A percentile compares a stretch with the other conserved stretches of the same genome.
phyloP scores from a whole-genome alignment of 2,329 filamentous ascomycete genomes.

The Ceratocystis destructans region DNA sequence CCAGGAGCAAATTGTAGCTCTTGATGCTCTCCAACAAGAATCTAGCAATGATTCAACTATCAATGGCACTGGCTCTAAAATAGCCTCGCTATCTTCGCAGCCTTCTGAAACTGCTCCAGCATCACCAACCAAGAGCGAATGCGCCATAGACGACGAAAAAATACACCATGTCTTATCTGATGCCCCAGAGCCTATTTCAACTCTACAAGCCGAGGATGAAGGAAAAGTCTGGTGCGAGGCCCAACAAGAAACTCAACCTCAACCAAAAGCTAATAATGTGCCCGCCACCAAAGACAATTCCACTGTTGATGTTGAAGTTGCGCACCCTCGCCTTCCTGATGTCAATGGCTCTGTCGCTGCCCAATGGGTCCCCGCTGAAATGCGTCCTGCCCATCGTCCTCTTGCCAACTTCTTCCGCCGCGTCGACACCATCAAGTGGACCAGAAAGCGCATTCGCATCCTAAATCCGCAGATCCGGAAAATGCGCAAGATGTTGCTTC shows the following conservation, averaged over 20 bases:
- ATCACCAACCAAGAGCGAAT: neutral
- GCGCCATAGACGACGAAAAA: neutral
- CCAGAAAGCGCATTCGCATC: slow-evolving; percentile 40
- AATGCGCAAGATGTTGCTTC: slow-evolving; percentile 52
- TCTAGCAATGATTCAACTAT: slow-evolving; percentile 50
- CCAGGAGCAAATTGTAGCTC: neutral
- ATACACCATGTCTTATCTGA: neutral
- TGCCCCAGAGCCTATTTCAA: neutral
- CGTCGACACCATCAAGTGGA: slow-evolving; percentile 90
- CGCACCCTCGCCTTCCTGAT: slow-evolving; percentile 28
- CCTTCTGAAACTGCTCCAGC: neutral
- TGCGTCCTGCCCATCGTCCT: slow-evolving; percentile 58
- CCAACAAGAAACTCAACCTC: neutral
- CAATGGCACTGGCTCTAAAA: slow-evolving; percentile 20
- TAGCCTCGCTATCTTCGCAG: neutral
- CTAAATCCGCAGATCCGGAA: slow-evolving; percentile 38
- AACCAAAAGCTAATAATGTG: slow-evolving; percentile 31
- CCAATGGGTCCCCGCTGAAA: slow-evolving; percentile 58
- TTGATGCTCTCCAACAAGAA: neutral
- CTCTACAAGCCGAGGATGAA: neutral
- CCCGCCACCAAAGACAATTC: slow-evolving; percentile 23
- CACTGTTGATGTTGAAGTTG: slow-evolving; percentile 17
- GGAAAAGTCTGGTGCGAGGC: neutral
- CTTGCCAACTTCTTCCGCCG: slow-evolving; percentile 65
- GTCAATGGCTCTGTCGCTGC: slow-evolving; percentile 45